A percentile compares a stretch with the other conserved stretches of the same genome.
Conservation (phyloP, 441 rosid species). For the Aquilaria agallochum region DNA sequence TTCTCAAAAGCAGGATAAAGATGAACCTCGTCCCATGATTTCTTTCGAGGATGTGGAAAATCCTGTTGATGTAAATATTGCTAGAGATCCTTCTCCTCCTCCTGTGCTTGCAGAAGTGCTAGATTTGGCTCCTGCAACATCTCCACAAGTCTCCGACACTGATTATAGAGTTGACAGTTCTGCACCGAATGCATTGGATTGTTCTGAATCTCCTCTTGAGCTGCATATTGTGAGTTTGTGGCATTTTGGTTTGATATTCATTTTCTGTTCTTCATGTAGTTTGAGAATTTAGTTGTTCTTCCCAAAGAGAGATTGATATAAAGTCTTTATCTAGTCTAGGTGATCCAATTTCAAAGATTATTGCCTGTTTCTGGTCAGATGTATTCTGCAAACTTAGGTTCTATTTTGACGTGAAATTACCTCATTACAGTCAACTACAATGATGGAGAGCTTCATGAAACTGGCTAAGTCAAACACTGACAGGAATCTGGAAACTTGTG, state of each 20-base stretch:
- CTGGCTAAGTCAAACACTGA: conserved; percentile 87
- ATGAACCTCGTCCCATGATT: conserved; percentile 74
- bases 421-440: conserved; percentile 65
- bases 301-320: background rate
- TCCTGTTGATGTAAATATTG: conserved; percentile 33
- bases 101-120: conserved; percentile 93
- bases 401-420: conserved; percentile 11
- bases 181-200: conserved; percentile 44
- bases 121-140: conserved; percentile 55
- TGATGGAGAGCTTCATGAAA: conserved; percentile 97
- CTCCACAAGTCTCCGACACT: conserved; percentile 42
- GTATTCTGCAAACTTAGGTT: background rate
- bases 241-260: conserved; percentile 11
- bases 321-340: no score
- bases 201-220: conserved; percentile 73
- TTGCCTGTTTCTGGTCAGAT: no score
- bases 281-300: conserved; percentile 1
- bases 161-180: conserved; percentile 49
- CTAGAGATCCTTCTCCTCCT: conserved; percentile 96
- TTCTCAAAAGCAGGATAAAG: conserved; percentile 29
- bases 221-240: conserved; percentile 80
- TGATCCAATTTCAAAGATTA: no score
- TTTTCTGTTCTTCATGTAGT: background rate
- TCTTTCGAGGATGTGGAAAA: conserved; percentile 76
- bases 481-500: conserved; percentile 91